Base-by-base conservation (phyloP, 495 filamentous ascomycete genomes). In the Penicillium angulare region DNA sequence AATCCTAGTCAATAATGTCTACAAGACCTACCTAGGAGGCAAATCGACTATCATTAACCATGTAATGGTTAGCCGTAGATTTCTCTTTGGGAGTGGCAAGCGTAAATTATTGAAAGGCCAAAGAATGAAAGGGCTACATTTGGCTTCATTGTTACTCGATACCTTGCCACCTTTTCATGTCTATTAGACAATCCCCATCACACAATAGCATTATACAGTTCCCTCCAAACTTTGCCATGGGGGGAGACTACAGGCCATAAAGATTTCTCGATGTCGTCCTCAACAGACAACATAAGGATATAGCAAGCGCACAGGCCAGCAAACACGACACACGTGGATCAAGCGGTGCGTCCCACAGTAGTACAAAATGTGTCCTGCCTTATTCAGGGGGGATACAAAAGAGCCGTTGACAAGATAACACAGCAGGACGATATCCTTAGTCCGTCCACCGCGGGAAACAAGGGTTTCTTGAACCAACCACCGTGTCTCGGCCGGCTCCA, bases 281-380 rank as follows among this genome's bases (percentile, higher is more conserved):
- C 22, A 46, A 54, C 50, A 56, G 42, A 51, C 36, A 29, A 27
- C 48, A 32, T 33, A 44, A 44, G 3, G 17, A 46, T 46, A 26
- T n/a, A n/a, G n/a, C n/a, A n/a, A n/a, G n/a, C n/a, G n/a, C n/a
- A n/a, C n/a, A n/a, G n/a, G n/a, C n/a, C n/a, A n/a, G n/a, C n/a
- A n/a, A n/a, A n/a, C n/a, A n/a, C n/a, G 50, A 36, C 46, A 55
- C 59, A 60, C 62, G 62, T 65, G 62, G 62, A 53, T 50, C 38
- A 42, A 32, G 34, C 43, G 46, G 33, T 59, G 34, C 35, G 33
- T 53, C 40, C 39, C 50, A 38, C 49, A 18, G 34, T 51, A 18
- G 32, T 35, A 56, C 36, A 49, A 40, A 39, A 49, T 52, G 29
- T 52, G 47, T 56, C 42, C 47, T 61, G 49, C 43, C 55, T 49